A percentile compares a stretch with the other conserved stretches of the same genome.
Evolutionary conservation across 306 rosid genomes (phyloP).

Genomic region (Senna siamea): DNA sequence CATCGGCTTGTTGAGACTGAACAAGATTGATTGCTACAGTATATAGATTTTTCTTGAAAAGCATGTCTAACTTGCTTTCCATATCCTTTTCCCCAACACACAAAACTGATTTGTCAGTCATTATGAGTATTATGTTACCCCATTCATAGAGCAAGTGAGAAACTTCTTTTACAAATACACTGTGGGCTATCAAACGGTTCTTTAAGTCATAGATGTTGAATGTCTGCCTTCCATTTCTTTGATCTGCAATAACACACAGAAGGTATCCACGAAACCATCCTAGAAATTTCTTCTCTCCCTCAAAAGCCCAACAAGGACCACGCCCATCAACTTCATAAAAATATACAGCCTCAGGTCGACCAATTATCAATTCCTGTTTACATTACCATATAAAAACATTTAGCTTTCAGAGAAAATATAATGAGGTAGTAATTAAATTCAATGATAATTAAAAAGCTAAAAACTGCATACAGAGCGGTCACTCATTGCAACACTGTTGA

Average conservation of each 20-base stretch:
- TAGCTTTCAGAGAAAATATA: slow-evolving; percentile 30
- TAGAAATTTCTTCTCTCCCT: slow-evolving; percentile 90
- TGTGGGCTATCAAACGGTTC: slow-evolving; percentile 92
- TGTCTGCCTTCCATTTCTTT: slow-evolving; percentile 75
- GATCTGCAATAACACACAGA: slow-evolving; percentile 91
- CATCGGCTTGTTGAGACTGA: slow-evolving; percentile 98
- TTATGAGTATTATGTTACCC: slow-evolving; percentile 92
- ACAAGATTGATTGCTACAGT: slow-evolving; percentile 94
- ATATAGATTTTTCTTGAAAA: slow-evolving; percentile 92
- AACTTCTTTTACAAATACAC: slow-evolving; percentile 77
- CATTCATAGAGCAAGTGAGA: slow-evolving; percentile 97
- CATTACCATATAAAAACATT: slow-evolving; percentile 34
- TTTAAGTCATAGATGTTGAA: slow-evolving; percentile 92
- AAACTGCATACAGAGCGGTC: slow-evolving; percentile 76
- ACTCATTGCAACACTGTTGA: slow-evolving; percentile 84
- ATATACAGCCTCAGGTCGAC: slow-evolving; percentile 94
- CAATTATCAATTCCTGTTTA: slow-evolving; percentile 83
- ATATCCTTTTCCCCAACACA: slow-evolving; percentile 98
- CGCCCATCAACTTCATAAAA: slow-evolving; percentile 99
- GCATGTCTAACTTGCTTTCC: slow-evolving; percentile 99
- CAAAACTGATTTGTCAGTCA: slow-evolving; percentile 84
- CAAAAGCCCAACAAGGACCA: slow-evolving; percentile 99
- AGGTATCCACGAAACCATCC: slow-evolving; percentile 99
- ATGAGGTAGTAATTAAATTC: slow-evolving; percentile 7
- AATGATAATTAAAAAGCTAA: slow-evolving; percentile 8